Percentiles rank a stretch among this genome's conserved stretches.
Evolutionary conservation across 2,329 filamentous ascomycete species (phyloP).

Genomic region (Aphanoascus verrucosus): DNA sequence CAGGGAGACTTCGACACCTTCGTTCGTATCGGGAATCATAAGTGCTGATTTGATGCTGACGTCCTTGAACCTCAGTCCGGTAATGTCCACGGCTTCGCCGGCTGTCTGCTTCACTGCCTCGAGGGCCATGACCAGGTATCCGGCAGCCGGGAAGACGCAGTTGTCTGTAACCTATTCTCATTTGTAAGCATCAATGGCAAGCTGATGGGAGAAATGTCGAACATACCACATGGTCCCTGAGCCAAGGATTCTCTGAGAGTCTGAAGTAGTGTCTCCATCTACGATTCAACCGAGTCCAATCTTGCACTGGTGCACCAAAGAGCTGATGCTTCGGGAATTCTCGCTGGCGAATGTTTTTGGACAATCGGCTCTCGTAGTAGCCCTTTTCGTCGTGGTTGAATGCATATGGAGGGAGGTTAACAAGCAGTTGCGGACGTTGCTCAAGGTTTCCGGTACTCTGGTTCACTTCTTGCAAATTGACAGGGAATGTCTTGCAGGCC

Average conservation of each 20-base stretch:
- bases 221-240: constrained; percentile 23
- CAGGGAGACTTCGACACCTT: constrained; percentile 24
- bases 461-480: constrained; percentile 23
- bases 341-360: constrained; percentile 18
- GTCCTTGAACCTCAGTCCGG: constrained; percentile 16
- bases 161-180: constrained; percentile 1
- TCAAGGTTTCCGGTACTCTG: constrained; percentile 3
- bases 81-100: constrained; percentile 2
- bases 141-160: constrained; percentile 13
- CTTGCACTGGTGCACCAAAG: constrained; percentile 18
- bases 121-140: constrained; percentile 13
- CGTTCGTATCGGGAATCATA: constrained; percentile 24
- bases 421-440: constrained; percentile 17
- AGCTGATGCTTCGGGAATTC: constrained; percentile 8
- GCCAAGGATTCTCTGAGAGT: constrained; percentile 25
- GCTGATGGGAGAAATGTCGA: not conserved
- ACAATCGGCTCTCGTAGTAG: constrained; percentile 16
- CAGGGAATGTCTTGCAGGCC: constrained; percentile 15
- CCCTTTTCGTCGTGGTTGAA: constrained; percentile 14
- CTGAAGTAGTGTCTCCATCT: constrained; percentile 20
- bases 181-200: not conserved
- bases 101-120: constrained; percentile 18
- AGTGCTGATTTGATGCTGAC: constrained; percentile 23
- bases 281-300: constrained; percentile 21
- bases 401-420: constrained; percentile 16